Percentiles rank a stretch among this genome's conserved stretches.
Evolutionary conservation across 495 filamentous ascomycete species (phyloP).

Genomic region (Aspergillus avenaceus): DNA sequence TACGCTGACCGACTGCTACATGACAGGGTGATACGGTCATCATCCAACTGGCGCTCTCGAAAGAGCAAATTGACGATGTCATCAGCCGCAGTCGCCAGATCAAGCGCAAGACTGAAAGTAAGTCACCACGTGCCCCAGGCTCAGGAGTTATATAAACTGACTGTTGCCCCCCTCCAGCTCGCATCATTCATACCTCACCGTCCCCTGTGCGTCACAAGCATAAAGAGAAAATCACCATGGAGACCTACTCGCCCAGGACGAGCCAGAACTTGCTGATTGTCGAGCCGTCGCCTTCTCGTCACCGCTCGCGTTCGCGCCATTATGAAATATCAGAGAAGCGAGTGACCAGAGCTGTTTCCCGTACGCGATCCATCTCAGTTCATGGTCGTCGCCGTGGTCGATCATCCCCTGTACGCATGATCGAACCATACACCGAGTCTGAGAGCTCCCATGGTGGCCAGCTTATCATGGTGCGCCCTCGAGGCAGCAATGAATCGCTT

Average conservation of each 20-base stretch:
- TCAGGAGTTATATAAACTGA: constrained; percentile 1
- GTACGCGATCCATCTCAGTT: constrained; percentile 37
- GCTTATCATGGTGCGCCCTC: constrained; percentile 50
- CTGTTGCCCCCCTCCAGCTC: constrained; percentile 18
- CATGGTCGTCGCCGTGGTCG: constrained; percentile 31
- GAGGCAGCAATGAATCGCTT: constrained; percentile 50
- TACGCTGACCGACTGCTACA: background rate
- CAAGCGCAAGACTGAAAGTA: constrained; percentile 32
- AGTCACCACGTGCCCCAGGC: constrained; percentile 13
- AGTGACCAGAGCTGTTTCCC: constrained; percentile 24
- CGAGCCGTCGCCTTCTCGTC: constrained; percentile 28
- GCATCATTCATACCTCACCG: constrained; percentile 21
- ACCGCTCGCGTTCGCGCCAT: constrained; percentile 18
- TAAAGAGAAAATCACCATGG: constrained; percentile 24
- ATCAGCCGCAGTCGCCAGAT: constrained; percentile 75
- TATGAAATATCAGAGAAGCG: constrained; percentile 26
- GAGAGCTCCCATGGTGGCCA: constrained; percentile 47
- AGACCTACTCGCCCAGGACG: constrained; percentile 21
- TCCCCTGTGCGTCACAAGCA: constrained; percentile 26
- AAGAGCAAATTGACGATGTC: constrained; percentile 85
- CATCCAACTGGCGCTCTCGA: constrained; percentile 75
- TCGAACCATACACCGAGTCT: constrained; percentile 37
- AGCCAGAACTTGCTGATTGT: constrained; percentile 27
- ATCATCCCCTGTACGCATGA: constrained; percentile 27
- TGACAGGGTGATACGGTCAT: constrained; percentile 69